Base-by-base conservation (phyloP, 495 filamentous ascomycete genomes). In the Venustampulla echinocandica region DNA sequence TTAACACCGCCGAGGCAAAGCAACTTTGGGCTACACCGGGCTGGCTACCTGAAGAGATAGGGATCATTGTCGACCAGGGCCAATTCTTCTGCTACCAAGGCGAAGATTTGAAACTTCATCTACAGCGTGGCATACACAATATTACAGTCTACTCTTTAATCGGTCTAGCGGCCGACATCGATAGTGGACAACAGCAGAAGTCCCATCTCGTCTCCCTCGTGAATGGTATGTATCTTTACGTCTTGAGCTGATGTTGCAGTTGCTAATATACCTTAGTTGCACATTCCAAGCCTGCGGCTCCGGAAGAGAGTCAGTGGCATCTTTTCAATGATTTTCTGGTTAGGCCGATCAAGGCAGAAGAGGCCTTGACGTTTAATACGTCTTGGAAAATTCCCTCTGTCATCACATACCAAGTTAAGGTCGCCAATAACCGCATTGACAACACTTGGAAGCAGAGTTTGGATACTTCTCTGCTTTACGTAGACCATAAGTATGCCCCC, bases 241-340 rank as follows among this genome's bases (percentile, higher is more conserved):
- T 14, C 5, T 14, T 1, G 13, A n/a, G 22, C n/a, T 38, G 9
- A 13, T 21, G 14, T 10, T 6, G 3, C 11, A 4, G 15, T 5
- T 47, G 37, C 43, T 58, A 9, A 57, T 23, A 24, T 37, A 28
- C 18, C 18, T 14, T 13, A 82, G 86, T 94, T 34, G 84, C 81
- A 0, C 76, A 90, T 19, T 87, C 88, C 2, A 71, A 74, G 17
- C 61, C 65, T 1, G 64, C 70, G 4, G 53, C 71, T 4, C 68
- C 77, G 6, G 61, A 60, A 1, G 69, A 77, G 42, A 76, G 69
- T 52, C 78, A 79, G 50, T 99, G 92, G 92, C 85, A 95, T 57
- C 61, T 99, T 3, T 95, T 99, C 64, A 99, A 99, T 44, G 92
- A 99, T 64, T 99, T 99, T 53, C 69, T 93, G 10, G 92, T 99